phyloP scores from a whole-genome alignment of 177 flowering plant genomes.

The Vitis hybrid region DNA sequence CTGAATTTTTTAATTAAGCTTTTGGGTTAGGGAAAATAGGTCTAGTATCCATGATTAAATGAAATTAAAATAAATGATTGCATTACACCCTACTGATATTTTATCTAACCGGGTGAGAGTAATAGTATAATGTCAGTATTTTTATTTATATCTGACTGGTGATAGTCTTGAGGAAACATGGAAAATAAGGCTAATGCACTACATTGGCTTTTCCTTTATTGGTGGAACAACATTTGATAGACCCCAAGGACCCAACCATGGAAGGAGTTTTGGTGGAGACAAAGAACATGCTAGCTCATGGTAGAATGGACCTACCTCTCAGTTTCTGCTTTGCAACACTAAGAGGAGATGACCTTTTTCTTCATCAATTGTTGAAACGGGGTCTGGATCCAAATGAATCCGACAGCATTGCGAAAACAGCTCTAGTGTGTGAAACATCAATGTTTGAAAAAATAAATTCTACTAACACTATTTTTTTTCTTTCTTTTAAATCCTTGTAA shows the following conservation, averaged over 20 bases:
- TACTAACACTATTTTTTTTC: neutral
- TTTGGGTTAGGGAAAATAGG: neutral
- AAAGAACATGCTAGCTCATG: conserved; percentile 84
- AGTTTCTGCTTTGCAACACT: conserved; percentile 82
- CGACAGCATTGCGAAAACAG: conserved; percentile 73
- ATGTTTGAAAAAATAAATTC: neutral
- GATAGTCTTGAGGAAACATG: neutral
- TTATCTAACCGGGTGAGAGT: neutral
- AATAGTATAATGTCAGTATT: neutral
- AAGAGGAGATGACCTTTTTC: conserved; percentile 71
- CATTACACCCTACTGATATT: conserved; percentile 15
- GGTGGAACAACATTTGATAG: conserved; percentile 71
- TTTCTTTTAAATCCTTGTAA: conserved; percentile 9
- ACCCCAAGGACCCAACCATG: conserved; percentile 65
- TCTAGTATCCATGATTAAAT: neutral
- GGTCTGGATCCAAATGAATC: conserved; percentile 91
- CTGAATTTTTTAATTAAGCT: too few relatives aligned
- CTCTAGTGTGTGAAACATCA: conserved; percentile 54
- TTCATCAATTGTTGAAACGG: conserved; percentile 69
- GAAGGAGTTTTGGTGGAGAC: conserved; percentile 71
- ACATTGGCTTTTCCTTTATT: conserved; percentile 1
- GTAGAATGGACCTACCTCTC: conserved; percentile 87
- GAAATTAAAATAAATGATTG: conserved; percentile 6
- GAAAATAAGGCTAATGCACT: too few relatives aligned
- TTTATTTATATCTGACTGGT: neutral